Conservation (phyloP, 73 alveolate genomes). For the Tetrahymena malaccensis region DNA sequence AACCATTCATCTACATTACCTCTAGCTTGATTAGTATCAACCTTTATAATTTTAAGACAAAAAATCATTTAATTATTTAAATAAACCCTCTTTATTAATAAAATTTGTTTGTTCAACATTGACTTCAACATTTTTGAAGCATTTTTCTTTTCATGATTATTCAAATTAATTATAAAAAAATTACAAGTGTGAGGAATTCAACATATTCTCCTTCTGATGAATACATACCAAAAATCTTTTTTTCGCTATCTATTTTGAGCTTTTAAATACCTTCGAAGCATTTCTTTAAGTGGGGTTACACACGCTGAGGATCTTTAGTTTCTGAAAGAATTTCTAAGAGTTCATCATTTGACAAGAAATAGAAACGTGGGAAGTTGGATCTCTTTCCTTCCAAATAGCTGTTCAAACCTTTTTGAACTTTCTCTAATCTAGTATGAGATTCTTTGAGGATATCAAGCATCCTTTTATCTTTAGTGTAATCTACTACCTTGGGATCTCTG, state of each 20-base stretch:
- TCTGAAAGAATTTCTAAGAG: slow-evolving; percentile 93
- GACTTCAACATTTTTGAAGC: background rate
- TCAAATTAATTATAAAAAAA: slow-evolving; percentile 4
- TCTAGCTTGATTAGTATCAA: slow-evolving; percentile 89
- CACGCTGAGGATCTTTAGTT: slow-evolving; percentile 92
- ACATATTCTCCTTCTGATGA: slow-evolving; percentile 85
- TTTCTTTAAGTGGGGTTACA: slow-evolving; percentile 93
- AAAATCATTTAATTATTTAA: no score
- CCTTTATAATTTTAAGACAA: slow-evolving; percentile 18
- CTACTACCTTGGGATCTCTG: slow-evolving; percentile 74
- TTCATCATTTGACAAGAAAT: slow-evolving; percentile 95
- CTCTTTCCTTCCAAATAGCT: slow-evolving; percentile 92
- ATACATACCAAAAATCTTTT: slow-evolving; percentile 91
- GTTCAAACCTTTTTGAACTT: slow-evolving; percentile 71
- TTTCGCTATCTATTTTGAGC: slow-evolving; percentile 88
- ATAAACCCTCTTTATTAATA: no score
- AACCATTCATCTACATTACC: slow-evolving; percentile 99
- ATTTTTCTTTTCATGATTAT: slow-evolving; percentile 34
- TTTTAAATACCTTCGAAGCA: slow-evolving; percentile 94
- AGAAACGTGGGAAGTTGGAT: slow-evolving; percentile 97
- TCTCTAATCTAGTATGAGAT: slow-evolving; percentile 77
- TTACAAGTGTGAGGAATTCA: slow-evolving; percentile 56
- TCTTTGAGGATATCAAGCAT: slow-evolving; percentile 78
- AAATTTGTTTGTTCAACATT: no score
- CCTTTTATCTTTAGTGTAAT: slow-evolving; percentile 74